Conservation (phyloP, 2,329 filamentous ascomycete genomes). For the Verticillium isaacii region DNA sequence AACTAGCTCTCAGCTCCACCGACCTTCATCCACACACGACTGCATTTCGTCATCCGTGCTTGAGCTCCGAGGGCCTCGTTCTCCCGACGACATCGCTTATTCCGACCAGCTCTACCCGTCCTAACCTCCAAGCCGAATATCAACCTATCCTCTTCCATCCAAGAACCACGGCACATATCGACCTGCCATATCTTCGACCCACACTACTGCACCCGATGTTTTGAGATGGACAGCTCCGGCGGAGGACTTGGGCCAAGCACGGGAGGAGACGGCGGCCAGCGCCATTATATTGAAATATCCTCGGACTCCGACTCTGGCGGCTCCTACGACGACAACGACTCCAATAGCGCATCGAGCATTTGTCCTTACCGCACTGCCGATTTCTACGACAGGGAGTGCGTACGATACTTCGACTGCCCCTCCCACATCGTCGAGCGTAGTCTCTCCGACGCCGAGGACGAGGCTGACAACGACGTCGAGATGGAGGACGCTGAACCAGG, state of each 20-base stretch:
- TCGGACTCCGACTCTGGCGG: constrained; percentile 28
- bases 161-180: not conserved
- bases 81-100: not conserved
- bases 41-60: constrained; percentile 5
- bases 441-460: constrained; percentile 23
- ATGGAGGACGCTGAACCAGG: not conserved
- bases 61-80: constrained; percentile 5
- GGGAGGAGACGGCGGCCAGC: constrained; percentile 13
- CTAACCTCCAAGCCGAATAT: not conserved
- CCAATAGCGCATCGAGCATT: constrained; percentile 10
- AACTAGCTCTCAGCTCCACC: not conserved
- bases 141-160: not conserved
- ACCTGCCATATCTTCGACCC: not conserved
- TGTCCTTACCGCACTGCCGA: constrained; percentile 34
- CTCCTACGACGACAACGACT: constrained; percentile 29
- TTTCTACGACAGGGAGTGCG: constrained; percentile 39
- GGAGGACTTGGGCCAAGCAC: constrained; percentile 17
- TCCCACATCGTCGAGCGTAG: constrained; percentile 37
- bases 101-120: not conserved
- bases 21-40: constrained; percentile 6
- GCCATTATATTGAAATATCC: constrained; percentile 13
- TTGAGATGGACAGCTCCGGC: constrained; percentile 27
- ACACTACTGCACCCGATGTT: constrained; percentile 15
- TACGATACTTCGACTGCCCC: constrained; percentile 44
- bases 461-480: not conserved